phyloP scores from a whole-genome alignment of 2,329 filamentous ascomycete species.

The Aspergillus floridensis region DNA sequence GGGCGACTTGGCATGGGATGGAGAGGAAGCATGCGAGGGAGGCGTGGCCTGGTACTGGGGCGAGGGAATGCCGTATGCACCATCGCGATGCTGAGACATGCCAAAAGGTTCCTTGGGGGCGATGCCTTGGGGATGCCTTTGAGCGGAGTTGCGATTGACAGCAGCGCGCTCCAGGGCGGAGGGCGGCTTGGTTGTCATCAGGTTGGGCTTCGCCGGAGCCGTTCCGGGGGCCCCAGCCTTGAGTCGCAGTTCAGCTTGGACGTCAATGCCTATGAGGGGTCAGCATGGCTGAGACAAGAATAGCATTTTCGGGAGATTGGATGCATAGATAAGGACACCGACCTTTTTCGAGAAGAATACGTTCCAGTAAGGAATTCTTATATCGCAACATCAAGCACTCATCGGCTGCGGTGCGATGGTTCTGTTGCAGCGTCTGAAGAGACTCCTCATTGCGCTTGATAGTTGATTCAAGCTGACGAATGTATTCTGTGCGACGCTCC shows the following conservation, averaged over 20 bases:
- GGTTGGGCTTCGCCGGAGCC: conserved; percentile 61
- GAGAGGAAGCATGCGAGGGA: conserved; percentile 73
- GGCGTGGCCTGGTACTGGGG: conserved; percentile 79
- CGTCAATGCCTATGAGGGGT: conserved; percentile 73
- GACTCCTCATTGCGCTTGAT: conserved; percentile 97
- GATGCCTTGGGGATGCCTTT: conserved; percentile 70
- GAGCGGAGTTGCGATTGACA: conserved; percentile 71
- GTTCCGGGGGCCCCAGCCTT: conserved; percentile 87
- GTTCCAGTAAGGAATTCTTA: conserved; percentile 94
- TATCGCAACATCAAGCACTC: conserved; percentile 98
- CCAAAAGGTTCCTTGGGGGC: conserved; percentile 60
- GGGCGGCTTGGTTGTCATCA: conserved; percentile 67
- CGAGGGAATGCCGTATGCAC: conserved; percentile 50
- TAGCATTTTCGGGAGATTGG: conserved; percentile 1
- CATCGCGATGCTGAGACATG: conserved; percentile 50
- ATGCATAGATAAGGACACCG: background rate
- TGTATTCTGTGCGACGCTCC: conserved; percentile 96
- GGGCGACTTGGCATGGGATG: conserved; percentile 60
- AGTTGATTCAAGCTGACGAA: conserved; percentile 96
- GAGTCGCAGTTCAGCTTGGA: conserved; percentile 88
- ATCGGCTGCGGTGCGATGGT: conserved; percentile 89
- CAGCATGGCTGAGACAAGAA: conserved; percentile 1
- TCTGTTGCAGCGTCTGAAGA: conserved; percentile 86
- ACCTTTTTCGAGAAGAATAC: conserved; percentile 96
- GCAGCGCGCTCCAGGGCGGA: conserved; percentile 77